phyloP scores from a whole-genome alignment of 306 rosid species.

The Dalbergia cochinchinensis region DNA sequence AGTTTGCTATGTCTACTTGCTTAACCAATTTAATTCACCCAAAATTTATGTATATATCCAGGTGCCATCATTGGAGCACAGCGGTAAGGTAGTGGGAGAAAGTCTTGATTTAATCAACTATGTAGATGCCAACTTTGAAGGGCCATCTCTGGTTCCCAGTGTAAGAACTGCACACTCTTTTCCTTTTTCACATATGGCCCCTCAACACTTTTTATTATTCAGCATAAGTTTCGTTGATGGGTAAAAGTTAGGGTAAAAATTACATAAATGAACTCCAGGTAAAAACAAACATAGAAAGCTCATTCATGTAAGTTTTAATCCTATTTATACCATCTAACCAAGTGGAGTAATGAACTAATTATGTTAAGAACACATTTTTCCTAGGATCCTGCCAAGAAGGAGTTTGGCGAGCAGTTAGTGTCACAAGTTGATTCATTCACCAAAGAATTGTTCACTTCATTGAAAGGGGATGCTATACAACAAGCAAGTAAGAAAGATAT shows the following conservation, averaged over 20 bases:
- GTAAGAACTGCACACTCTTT: conserved; percentile 52
- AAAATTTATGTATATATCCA: conserved; percentile 1
- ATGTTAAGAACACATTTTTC: conserved; percentile 6
- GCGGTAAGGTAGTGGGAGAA: conserved; percentile 82
- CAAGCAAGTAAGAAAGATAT: conserved; percentile 52
- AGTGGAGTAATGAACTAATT: conserved; percentile 5
- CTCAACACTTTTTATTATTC: neutral
- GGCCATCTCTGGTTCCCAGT: conserved; percentile 63
- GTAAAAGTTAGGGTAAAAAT: too few species aligned
- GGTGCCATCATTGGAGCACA: conserved; percentile 94
- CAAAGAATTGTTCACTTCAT: conserved; percentile 42
- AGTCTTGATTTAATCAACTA: conserved; percentile 89
- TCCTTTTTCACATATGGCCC: neutral
- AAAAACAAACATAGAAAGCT: too few species aligned
- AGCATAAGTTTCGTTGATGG: neutral
- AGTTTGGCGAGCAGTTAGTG: conserved; percentile 71
- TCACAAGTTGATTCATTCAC: conserved; percentile 57
- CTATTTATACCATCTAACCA: too few species aligned
- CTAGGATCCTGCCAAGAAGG: conserved; percentile 73
- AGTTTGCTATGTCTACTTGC: neutral
- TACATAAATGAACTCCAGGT: too few species aligned
- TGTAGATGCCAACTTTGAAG: conserved; percentile 64
- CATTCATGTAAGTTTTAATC: too few species aligned
- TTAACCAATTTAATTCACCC: conserved; percentile 2
- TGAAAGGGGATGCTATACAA: conserved; percentile 58